Evolutionary conservation across 2,329 filamentous ascomycete species (phyloP).

Genomic region (Cercospora beticola): DNA sequence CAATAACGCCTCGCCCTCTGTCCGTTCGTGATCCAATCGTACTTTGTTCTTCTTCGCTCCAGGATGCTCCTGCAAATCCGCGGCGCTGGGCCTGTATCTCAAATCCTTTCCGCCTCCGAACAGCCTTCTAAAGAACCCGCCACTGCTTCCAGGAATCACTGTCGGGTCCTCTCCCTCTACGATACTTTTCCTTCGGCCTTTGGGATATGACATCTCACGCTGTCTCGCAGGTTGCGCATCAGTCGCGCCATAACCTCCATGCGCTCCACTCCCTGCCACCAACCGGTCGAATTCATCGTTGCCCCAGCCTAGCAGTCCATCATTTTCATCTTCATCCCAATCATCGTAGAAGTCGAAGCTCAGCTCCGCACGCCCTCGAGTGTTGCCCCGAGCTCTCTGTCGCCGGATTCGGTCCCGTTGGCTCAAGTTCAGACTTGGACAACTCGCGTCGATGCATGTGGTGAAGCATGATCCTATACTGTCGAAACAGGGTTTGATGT

Average conservation of each 20-base stretch:
- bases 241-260: constrained; percentile 38
- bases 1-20: constrained; percentile 71
- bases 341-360: constrained; percentile 98
- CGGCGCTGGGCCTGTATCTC: constrained; percentile 85
- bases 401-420: constrained; percentile 56
- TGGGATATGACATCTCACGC: constrained; percentile 79
- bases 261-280: constrained; percentile 64
- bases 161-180: constrained; percentile 66
- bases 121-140: constrained; percentile 72
- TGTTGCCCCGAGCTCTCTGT: constrained; percentile 63
- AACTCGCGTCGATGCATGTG: constrained; percentile 61
- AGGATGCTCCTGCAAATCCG: constrained; percentile 85
- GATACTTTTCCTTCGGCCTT: constrained; percentile 56
- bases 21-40: constrained; percentile 34
- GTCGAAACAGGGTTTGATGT: constrained; percentile 76
- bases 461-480: constrained; percentile 66
- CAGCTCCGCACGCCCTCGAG: constrained; percentile 67
- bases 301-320: constrained; percentile 69
- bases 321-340: constrained; percentile 73
- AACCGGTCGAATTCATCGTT: constrained; percentile 83
- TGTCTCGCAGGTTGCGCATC: constrained; percentile 61
- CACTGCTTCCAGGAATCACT: constrained; percentile 85
- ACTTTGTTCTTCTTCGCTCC: constrained; percentile 47
- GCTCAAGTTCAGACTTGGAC: constrained; percentile 39
- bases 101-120: constrained; percentile 73